Conservation (phyloP, 2,329 filamentous ascomycete species). For the Truncatella angustata region DNA sequence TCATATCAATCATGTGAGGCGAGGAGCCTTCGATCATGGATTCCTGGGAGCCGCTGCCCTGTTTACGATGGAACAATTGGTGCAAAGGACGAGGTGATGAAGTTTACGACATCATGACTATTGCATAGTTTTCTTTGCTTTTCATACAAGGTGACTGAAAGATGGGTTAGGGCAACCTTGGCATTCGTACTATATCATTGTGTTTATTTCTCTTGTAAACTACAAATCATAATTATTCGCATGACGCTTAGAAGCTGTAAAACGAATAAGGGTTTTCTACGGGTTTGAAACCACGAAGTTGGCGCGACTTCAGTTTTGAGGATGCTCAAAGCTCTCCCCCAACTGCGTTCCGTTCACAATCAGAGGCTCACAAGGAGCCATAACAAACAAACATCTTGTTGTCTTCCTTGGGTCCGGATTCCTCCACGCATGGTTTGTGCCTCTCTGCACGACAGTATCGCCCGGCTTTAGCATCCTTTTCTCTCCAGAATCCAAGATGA, state of each 20-base stretch:
- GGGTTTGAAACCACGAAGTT: too few relatives aligned
- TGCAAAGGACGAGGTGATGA: constrained; percentile 6
- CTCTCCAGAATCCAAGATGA: constrained; percentile 15
- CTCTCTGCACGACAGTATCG: constrained; percentile 8
- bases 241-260: neutral
- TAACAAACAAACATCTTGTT: neutral
- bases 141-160: neutral
- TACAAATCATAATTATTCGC: neutral
- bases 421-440: constrained; percentile 5
- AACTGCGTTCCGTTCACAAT: neutral
- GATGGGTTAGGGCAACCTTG: neutral
- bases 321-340: neutral
- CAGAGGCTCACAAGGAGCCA: neutral
- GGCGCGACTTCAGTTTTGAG: too few relatives aligned
- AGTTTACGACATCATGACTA: neutral
- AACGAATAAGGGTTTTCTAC: too few relatives aligned
- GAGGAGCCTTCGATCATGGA: neutral
- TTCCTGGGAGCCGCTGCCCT: constrained; percentile 9
- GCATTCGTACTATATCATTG: neutral
- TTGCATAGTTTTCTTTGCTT: neutral
- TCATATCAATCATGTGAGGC: neutral
- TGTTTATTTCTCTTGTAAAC: neutral
- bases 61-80: constrained; percentile 8
- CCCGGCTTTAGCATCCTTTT: constrained; percentile 9
- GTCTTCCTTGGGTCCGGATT: neutral